Conservation (phyloP, 192 early-diverging fungal genomes). For the Lobosporangium transversale region DNA sequence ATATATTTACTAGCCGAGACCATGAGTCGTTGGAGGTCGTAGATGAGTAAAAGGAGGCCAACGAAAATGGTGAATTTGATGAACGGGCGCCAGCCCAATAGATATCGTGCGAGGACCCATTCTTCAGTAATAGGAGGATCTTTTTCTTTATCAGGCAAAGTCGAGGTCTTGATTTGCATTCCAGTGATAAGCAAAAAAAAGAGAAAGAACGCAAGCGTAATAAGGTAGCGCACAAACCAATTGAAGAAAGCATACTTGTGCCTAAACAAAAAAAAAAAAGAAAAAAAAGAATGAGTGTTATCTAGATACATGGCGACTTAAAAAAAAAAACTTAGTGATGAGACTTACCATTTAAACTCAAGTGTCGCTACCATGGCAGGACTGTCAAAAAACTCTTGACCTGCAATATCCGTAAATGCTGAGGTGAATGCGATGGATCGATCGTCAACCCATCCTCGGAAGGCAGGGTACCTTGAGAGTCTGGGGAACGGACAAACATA, state of each 20-base stretch:
- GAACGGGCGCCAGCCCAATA: slow-evolving; percentile 24
- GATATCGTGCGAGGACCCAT: slow-evolving; percentile 1
- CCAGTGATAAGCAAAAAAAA: slow-evolving; percentile 18
- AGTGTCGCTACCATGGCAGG: slow-evolving; percentile 46
- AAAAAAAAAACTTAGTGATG: too few species aligned
- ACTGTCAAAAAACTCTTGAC: slow-evolving; percentile 44
- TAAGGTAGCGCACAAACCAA: slow-evolving; percentile 18
- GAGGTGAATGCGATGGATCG: neutral
- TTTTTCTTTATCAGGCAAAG: neutral
- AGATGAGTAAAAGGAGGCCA: slow-evolving; percentile 7
- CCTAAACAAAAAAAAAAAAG: slow-evolving; percentile 12
- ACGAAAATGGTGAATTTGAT: slow-evolving; percentile 14
- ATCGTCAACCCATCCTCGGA: neutral
- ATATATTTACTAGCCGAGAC: slow-evolving; percentile 16
- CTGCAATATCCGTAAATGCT: slow-evolving; percentile 40
- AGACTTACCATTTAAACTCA: slow-evolving; percentile 36
- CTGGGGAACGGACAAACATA: slow-evolving; percentile 47
- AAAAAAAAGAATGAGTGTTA: too few species aligned
- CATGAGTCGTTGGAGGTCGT: slow-evolving; percentile 17
- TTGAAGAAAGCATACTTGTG: slow-evolving; percentile 38
- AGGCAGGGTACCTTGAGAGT: slow-evolving; percentile 22
- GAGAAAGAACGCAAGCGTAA: slow-evolving; percentile 22
- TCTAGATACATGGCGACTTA: too few species aligned
- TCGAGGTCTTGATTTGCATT: slow-evolving; percentile 4
- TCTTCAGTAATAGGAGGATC: neutral